Conservation (phyloP, 805 yeast species). For the Komagataella pseudopastoris region DNA sequence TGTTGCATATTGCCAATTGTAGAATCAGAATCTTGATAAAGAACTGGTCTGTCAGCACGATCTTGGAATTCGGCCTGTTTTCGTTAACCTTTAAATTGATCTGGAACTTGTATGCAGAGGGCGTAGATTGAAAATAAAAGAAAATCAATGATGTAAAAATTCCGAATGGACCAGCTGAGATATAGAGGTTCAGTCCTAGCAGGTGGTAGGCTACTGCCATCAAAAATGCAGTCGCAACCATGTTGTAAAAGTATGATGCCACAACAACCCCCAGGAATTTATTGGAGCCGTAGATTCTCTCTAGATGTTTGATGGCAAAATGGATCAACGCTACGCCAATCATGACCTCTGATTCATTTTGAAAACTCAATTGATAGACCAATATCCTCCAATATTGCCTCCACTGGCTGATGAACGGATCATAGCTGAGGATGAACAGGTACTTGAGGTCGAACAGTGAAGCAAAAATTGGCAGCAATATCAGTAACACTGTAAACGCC, state of each 20-base stretch:
- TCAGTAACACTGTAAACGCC: constrained; percentile 18
- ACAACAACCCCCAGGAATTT: constrained; percentile 34
- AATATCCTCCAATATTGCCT: constrained; percentile 43
- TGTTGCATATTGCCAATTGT: constrained; percentile 21
- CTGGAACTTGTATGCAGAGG: constrained; percentile 24
- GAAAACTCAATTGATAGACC: constrained; percentile 35
- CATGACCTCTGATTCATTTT: constrained; percentile 46
- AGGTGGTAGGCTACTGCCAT: constrained; percentile 16
- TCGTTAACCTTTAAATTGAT: constrained; percentile 19
- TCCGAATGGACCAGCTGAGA: constrained; percentile 30
- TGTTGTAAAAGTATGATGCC: constrained; percentile 33
- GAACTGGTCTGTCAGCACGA: constrained; percentile 20
- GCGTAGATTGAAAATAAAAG: constrained; percentile 25
- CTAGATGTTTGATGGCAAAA: constrained; percentile 41
- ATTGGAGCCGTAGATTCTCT: constrained; percentile 42
- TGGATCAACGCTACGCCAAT: constrained; percentile 28
- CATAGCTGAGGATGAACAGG: constrained; percentile 25
- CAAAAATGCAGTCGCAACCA: constrained; percentile 21
- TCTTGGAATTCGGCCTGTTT: constrained; percentile 11
- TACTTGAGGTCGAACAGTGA: constrained; percentile 32
- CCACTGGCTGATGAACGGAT: constrained; percentile 42
- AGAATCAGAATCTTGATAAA: constrained; percentile 16
- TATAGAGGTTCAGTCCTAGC: constrained; percentile 25
- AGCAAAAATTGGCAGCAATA: constrained; percentile 23
- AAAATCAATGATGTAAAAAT: constrained; percentile 23